Conservation (phyloP, 441 rosid genomes). For the Erodium texanum region DNA sequence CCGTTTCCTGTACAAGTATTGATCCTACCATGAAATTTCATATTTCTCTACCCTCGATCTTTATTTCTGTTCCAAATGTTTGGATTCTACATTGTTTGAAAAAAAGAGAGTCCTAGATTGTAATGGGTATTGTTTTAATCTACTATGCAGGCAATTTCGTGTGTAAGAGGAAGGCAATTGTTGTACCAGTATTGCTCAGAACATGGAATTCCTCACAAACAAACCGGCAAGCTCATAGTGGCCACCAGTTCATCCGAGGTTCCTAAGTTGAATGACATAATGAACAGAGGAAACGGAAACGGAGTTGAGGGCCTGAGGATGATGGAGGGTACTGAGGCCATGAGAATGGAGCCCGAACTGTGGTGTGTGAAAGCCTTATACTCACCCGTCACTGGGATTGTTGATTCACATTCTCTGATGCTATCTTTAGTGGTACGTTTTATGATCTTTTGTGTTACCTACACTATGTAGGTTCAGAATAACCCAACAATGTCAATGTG, state of each 20-base stretch:
- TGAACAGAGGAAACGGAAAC: slow-evolving; percentile 47
- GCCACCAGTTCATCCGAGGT: slow-evolving; percentile 56
- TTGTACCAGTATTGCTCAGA: slow-evolving; percentile 56
- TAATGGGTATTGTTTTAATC: slow-evolving; percentile 2
- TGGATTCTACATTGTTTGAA: background rate
- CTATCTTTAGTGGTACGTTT: slow-evolving; percentile 57
- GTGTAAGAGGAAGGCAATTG: slow-evolving; percentile 73
- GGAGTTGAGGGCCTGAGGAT: slow-evolving; percentile 52
- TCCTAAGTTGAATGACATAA: slow-evolving; percentile 44
- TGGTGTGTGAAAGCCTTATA: slow-evolving; percentile 67
- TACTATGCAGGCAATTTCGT: slow-evolving; percentile 42
- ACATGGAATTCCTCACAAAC: slow-evolving; percentile 43
- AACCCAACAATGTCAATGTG: slow-evolving; percentile 14
- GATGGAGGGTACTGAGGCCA: slow-evolving; percentile 63
- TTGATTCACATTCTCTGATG: slow-evolving; percentile 81
- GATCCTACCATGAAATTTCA: no score
- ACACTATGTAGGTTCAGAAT: background rate
- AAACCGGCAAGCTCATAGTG: slow-evolving; percentile 79
- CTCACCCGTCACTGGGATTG: slow-evolving; percentile 68
- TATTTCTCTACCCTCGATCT: background rate
- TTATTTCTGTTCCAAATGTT: background rate
- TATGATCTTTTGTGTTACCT: background rate
- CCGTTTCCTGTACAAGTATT: no score
- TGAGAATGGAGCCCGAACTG: slow-evolving; percentile 68
- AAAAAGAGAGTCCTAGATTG: no score